phyloP scores from a whole-genome alignment of 1,284 basidiomycete genomes.

The Microbotryum violaceum region DNA sequence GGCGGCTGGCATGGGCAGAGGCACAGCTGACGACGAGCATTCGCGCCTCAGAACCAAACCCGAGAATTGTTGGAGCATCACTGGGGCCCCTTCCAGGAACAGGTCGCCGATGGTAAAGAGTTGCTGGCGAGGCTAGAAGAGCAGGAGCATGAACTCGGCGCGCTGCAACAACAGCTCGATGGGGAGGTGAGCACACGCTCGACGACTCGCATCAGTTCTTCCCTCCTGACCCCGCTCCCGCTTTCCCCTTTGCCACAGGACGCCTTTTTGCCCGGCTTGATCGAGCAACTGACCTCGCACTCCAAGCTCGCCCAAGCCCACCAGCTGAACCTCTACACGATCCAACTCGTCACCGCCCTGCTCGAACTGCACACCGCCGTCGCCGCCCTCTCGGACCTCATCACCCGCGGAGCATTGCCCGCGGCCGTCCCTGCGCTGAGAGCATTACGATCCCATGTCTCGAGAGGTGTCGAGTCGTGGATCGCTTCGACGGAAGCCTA shows the following conservation, averaged over 20 bases:
- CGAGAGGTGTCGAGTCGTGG: slow-evolving; percentile 21
- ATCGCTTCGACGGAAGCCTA: slow-evolving; percentile 20
- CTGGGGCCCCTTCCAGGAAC: slow-evolving; percentile 16
- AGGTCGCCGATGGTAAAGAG: slow-evolving; percentile 13
- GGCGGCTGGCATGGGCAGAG: no score
- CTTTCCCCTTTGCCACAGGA: not conserved
- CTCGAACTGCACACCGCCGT: slow-evolving; percentile 13
- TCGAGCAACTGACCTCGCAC: slow-evolving; percentile 16
- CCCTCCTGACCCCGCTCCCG: not conserved
- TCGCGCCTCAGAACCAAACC: slow-evolving; percentile 18
- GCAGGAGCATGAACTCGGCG: slow-evolving; percentile 13
- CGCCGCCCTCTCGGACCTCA: slow-evolving; percentile 10
- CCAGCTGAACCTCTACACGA: slow-evolving; percentile 6
- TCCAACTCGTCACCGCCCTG: slow-evolving; percentile 17
- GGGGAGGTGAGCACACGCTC: slow-evolving; percentile 7
- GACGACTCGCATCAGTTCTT: not conserved
- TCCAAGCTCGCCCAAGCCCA: slow-evolving; percentile 18
- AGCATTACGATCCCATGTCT: not conserved
- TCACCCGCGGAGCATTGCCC: slow-evolving; percentile 15
- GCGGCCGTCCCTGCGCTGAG: slow-evolving; percentile 8
- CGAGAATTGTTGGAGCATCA: slow-evolving; percentile 11
- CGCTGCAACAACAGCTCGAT: slow-evolving; percentile 13
- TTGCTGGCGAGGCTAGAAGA: slow-evolving; percentile 11
- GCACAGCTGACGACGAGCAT: no score
- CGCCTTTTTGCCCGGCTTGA: slow-evolving; percentile 21